Percentiles rank a stretch among this genome's conserved stretches.
These are phyloP conservation scores for Rhododendron molle DNA, from an alignment of 148 eudicot genomes.

Conservation along the genomic window DNA sequence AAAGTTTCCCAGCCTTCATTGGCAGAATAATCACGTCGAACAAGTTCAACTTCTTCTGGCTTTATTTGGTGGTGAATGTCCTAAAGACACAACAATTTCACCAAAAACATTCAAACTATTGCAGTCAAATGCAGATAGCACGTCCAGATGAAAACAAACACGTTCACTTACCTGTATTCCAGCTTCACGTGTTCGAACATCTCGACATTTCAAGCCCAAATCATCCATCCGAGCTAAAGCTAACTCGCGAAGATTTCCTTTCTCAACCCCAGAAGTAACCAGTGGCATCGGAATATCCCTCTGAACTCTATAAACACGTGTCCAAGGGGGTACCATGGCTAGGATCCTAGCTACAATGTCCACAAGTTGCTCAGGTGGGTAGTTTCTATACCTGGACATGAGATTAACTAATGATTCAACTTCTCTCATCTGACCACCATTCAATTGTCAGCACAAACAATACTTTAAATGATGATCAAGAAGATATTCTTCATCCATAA, in stretches of 20 bases:
- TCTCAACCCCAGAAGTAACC: conserved; percentile 98
- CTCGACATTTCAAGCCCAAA: conserved; percentile 91
- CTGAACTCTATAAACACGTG: conserved; percentile 97
- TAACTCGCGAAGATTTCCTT: conserved; percentile 96
- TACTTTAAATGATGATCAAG: neutral
- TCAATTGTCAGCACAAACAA: neutral
- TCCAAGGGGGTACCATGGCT: conserved; percentile 99
- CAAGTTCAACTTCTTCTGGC: conserved; percentile 95
- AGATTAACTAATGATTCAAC: conserved; percentile 1
- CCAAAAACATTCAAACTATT: neutral
- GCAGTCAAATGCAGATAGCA: neutral
- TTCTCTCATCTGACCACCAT: neutral
- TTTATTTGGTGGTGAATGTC: conserved; percentile 93
- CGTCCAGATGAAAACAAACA: neutral
- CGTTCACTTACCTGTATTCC: conserved; percentile 72
- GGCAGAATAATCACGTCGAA: conserved; percentile 97
- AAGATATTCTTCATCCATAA: neutral
- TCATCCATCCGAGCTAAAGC: conserved; percentile 99
- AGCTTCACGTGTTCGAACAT: conserved; percentile 99
- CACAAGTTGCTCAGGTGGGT: conserved; percentile 99
- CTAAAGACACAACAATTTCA: conserved; percentile 27
- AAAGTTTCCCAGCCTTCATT: conserved; percentile 99
- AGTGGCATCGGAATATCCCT: conserved; percentile 99
- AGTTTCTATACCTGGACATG: conserved; percentile 86
- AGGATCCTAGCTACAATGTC: conserved; percentile 93